Evolutionary conservation across 495 filamentous ascomycete species (phyloP), one percentile per base, ranked within the genome.

Genomic region (Trichoderma asperelloides): DNA sequence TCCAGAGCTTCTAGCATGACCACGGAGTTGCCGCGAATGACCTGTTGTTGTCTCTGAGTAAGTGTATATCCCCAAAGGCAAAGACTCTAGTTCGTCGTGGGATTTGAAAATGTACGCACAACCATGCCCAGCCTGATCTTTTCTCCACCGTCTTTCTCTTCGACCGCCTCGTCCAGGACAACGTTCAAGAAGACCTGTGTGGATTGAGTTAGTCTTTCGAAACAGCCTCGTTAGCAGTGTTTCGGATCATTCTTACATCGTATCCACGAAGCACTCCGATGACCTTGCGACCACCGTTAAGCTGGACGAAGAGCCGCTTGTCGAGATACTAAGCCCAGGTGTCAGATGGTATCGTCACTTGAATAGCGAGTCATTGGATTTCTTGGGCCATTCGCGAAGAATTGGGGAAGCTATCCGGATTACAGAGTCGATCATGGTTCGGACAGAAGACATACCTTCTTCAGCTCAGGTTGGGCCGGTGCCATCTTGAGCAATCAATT

Each of bases 381-480:
- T 27, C 21, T 39, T 57, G 23, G 0, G 62, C 23, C 63, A 12
- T 68, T 64, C 70, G 70, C 67, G 15, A n/a, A 23, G 28, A 55
- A 64, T 16, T 27, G 41, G 33, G 57, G 41, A 69, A 55, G 45
- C 11, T 41, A 45, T 37, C 57, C 41, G 64, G 25, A 45, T 45
- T 6, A 45, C 41, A 5, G n/a, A n/a, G 16, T 21, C 23, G 2
- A 51, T 51, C 21, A 3, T 18, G 21, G 2, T 51, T 51, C n/a
- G 21, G 2, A 5, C 0, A n/a, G 60, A 2, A 62, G 57, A 68
- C 80, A 60, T 76, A 94, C 95, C 87, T 97, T 98, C 80, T 98
- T 98, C 69, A 98, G 87, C 79, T 98, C 96, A 69, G 95, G 96
- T 80, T 97, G 94, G 76, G 95, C 92, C 90, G 94, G 94, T 80